Evolutionary conservation across 306 rosid species (phyloP).

Genomic region (Gillenia trifoliata): DNA sequence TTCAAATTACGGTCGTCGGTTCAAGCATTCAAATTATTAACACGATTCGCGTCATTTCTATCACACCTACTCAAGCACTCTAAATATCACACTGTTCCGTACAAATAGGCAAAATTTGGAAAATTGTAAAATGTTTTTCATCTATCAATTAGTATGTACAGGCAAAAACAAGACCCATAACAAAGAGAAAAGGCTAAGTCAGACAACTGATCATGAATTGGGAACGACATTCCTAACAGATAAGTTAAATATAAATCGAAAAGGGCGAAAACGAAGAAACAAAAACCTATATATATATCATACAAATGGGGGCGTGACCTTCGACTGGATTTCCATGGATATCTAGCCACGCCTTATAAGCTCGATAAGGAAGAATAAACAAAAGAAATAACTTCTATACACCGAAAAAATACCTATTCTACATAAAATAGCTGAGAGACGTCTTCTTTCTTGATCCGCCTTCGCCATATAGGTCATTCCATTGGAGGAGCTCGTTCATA

Average conservation of each 20-base stretch:
- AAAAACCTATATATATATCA: slow-evolving; percentile 39
- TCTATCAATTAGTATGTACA: slow-evolving; percentile 9
- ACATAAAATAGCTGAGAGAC: slow-evolving; percentile 91
- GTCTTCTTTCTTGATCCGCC: slow-evolving; percentile 84
- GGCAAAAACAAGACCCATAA: neutral
- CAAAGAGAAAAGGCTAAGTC: neutral
- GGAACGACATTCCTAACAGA: slow-evolving; percentile 17
- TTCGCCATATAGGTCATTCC: slow-evolving; percentile 96
- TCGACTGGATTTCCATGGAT: slow-evolving; percentile 20
- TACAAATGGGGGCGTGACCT: slow-evolving; percentile 41
- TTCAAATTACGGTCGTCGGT: too few relatives aligned
- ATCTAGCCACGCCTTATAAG: slow-evolving; percentile 19
- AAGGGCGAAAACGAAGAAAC: too few relatives aligned
- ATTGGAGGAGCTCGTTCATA: slow-evolving; percentile 80
- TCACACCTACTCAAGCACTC: neutral
- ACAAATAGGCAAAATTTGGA: neutral
- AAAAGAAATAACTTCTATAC: slow-evolving; percentile 49
- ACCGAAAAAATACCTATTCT: slow-evolving; percentile 29
- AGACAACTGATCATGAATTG: neutral
- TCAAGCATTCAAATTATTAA: too few relatives aligned
- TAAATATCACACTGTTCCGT: neutral
- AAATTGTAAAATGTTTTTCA: neutral
- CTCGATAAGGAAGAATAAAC: slow-evolving; percentile 33
- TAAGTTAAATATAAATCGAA: neutral
- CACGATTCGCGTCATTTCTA: too few relatives aligned